Conservation (phyloP, 1,284 basidiomycete genomes). For the Leccinum fuscescens region DNA sequence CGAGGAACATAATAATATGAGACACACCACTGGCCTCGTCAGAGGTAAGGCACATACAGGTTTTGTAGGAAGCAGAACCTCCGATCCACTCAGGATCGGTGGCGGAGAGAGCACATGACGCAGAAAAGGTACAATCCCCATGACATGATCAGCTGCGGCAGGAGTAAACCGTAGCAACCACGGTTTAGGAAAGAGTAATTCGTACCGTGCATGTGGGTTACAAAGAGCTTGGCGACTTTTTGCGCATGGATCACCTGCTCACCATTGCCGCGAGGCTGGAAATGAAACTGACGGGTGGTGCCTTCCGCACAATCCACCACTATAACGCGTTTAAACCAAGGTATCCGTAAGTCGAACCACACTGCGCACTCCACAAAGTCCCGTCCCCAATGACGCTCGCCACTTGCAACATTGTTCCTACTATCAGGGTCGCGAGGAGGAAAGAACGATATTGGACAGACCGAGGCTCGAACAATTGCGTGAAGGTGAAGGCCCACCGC, state of each 20-base stretch:
- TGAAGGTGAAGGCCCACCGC: conserved; percentile 66
- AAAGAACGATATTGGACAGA: conserved; percentile 8
- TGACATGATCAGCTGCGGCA: conserved; percentile 70
- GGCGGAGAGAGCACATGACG: conserved; percentile 59
- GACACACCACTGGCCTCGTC: background rate
- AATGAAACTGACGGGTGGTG: conserved; percentile 65
- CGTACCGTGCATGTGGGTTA: conserved; percentile 85
- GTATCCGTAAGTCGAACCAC: background rate
- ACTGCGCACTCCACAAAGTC: conserved; percentile 60
- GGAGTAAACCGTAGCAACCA: conserved; percentile 1
- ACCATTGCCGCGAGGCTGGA: conserved; percentile 37
- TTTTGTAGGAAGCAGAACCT: conserved; percentile 12
- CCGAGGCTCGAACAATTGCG: conserved; percentile 69
- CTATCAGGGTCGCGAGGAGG: background rate
- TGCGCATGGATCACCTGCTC: conserved; percentile 44
- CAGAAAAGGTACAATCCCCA: conserved; percentile 77
- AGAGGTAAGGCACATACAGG: conserved; percentile 12
- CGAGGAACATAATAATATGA: conserved; percentile 4
- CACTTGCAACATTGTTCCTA: conserved; percentile 29
- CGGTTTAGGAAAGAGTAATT: conserved; percentile 22
- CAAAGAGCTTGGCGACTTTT: conserved; percentile 72
- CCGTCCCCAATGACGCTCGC: conserved; percentile 54
- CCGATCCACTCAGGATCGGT: conserved; percentile 34
- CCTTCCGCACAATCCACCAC: conserved; percentile 90
- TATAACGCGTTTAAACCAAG: conserved; percentile 31